Percentiles rank a stretch among this genome's conserved stretches.
Conservation (phyloP, 2,329 filamentous ascomycete species). For the Leptodontidium sp. region DNA sequence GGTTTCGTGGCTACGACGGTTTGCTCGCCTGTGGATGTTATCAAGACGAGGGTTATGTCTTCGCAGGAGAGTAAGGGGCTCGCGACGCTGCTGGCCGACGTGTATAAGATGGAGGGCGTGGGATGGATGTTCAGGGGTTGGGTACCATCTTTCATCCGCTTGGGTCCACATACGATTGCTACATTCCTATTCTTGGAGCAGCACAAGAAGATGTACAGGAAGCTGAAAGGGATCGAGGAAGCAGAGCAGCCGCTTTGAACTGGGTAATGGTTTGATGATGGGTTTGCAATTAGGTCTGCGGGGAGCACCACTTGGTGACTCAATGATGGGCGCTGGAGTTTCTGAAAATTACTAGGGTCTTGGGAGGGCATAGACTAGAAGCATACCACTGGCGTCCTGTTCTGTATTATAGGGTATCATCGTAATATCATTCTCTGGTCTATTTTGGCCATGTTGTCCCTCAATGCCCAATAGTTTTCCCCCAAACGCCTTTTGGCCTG, state of each 20-base stretch:
- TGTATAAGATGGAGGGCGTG: slow-evolving; percentile 75
- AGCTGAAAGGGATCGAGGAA: slow-evolving; percentile 49
- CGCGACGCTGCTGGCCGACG: slow-evolving; percentile 66
- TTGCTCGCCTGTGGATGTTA: slow-evolving; percentile 85
- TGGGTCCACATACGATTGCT: slow-evolving; percentile 82
- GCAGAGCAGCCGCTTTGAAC: slow-evolving; percentile 24
- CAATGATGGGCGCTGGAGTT: slow-evolving; percentile 13
- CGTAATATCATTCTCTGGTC: slow-evolving; percentile 34
- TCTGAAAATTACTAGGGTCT: slow-evolving; percentile 26
- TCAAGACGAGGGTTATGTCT: slow-evolving; percentile 90
- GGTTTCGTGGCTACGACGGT: slow-evolving; percentile 86
- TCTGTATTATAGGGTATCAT: slow-evolving; percentile 39
- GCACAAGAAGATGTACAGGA: slow-evolving; percentile 80
- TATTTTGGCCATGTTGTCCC: slow-evolving; percentile 25
- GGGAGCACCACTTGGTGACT: slow-evolving; percentile 15
- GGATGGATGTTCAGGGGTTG: slow-evolving; percentile 91
- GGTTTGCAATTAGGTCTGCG: slow-evolving; percentile 5
- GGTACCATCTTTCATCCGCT: slow-evolving; percentile 76
- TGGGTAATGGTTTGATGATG: slow-evolving; percentile 19
- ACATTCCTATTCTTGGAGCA: slow-evolving; percentile 89
- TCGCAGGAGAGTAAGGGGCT: slow-evolving; percentile 64
- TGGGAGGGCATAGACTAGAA: slow-evolving; percentile 34
- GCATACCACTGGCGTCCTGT: slow-evolving; percentile 36
- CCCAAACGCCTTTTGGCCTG: slow-evolving; percentile 34
- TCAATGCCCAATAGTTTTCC: slow-evolving; percentile 24